Evolutionary conservation across 768 basidiomycete genomes (phyloP).

Genomic region (Amyloporia xantha): DNA sequence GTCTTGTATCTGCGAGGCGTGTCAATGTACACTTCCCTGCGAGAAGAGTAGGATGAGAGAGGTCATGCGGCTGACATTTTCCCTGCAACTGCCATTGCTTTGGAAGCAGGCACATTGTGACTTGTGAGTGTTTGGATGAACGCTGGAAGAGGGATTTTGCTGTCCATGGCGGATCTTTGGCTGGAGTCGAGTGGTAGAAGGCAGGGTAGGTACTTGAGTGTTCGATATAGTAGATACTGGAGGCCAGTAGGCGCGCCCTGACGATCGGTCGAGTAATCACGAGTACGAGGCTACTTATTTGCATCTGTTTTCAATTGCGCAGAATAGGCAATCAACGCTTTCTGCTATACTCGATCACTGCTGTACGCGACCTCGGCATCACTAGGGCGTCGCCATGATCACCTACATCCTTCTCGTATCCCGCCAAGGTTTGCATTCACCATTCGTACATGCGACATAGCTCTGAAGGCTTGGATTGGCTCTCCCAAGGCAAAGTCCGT

Average conservation of each 20-base stretch:
- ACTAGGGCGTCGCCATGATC: slow-evolving; percentile 45
- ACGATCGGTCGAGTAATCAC: not conserved
- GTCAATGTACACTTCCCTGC: not conserved
- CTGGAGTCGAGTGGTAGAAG: too few species aligned
- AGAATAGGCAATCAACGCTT: slow-evolving; percentile 13
- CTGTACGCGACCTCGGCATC: not conserved
- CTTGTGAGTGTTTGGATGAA: slow-evolving; percentile 63
- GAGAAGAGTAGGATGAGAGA: not conserved
- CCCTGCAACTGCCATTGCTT: slow-evolving; percentile 63
- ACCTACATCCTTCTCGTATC: slow-evolving; percentile 93
- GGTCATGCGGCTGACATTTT: slow-evolving; percentile 58
- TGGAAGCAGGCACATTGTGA: slow-evolving; percentile 48
- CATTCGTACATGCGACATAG: not conserved
- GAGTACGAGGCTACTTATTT: slow-evolving; percentile 4
- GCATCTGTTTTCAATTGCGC: slow-evolving; percentile 5
- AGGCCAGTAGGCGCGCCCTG: too few species aligned
- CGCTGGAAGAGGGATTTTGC: slow-evolving; percentile 52
- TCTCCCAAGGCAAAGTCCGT: slow-evolving; percentile 73
- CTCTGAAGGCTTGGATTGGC: too few species aligned
- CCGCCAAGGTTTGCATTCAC: slow-evolving; percentile 62
- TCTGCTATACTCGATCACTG: not conserved
- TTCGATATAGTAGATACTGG: too few species aligned
- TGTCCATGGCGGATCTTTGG: slow-evolving; percentile 2
- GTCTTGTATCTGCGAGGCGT: slow-evolving; percentile 54
- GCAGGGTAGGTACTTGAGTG: not conserved